Evolutionary conservation across 768 basidiomycete genomes (phyloP), one percentile per base, ranked within the genome.

Genomic region (Tricholoma matsutake): DNA sequence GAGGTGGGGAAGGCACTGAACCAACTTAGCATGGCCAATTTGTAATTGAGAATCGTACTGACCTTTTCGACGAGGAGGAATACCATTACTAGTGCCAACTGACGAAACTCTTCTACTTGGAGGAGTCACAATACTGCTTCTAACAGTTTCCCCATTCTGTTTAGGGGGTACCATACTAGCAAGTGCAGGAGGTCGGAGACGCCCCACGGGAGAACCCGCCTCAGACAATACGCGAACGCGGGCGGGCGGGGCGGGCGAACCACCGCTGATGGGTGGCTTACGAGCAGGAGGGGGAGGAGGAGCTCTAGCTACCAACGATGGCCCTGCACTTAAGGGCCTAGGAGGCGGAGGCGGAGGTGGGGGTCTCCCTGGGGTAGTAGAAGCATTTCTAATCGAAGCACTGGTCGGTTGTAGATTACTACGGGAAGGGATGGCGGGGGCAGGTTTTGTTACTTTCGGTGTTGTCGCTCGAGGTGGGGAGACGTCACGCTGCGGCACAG

Each of bases 41-140:
- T n/a, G 25, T n/a, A 6, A 29, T 16, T 54, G 13, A 22, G 35
- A 41, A 61, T 32, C 4, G 14, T 7, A 68, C 82, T 65, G 70
- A 86, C 85, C 84, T 75, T 78, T 83, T 32, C 83, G 78, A 47
- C 79, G 76, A 0, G 78, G 74, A 13, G 77, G 57, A 4, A 72
- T 72, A 63, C 67, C 73, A 16, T 67, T 70, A 14, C 71, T 57
- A 6, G 56, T 59, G 49, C 34, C 57, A 25, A 61, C 34, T 25
- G 62, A 61, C 16, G 62, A 14, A 11, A 58, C 59, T 25, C 63
- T 61, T 51, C 61, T 59, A 53, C 57, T n/a, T 18, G 67, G 63
- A 7, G 67, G 60, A 22, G 20, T 41, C 47, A 31, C 18, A 6
- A 18, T 25, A 2, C 22, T 25, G 11, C 53, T 60, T 16, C 57